Evolutionary conservation across 805 yeast species (phyloP).

Genomic region (Priceomyces castillae): DNA sequence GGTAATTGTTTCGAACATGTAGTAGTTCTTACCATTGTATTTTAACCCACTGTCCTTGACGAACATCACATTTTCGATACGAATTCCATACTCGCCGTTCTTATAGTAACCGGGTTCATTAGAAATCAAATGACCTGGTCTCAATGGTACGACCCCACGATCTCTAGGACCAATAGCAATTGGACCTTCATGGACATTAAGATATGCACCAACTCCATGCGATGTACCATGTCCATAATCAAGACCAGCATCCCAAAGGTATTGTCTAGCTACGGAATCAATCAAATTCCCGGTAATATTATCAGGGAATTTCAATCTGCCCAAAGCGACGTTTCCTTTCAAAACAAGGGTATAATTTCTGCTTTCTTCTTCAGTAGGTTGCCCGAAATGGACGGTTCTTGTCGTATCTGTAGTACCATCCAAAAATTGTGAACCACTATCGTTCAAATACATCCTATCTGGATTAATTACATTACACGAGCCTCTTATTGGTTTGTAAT

Average conservation of each 20-base stretch:
- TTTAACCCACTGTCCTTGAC: slow-evolving; percentile 39
- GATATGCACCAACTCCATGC: slow-evolving; percentile 61
- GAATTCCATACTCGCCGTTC: slow-evolving; percentile 57
- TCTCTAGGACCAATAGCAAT: slow-evolving; percentile 58
- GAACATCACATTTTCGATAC: slow-evolving; percentile 52
- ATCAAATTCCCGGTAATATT: slow-evolving; percentile 52
- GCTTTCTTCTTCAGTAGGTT: slow-evolving; percentile 45
- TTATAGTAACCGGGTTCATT: slow-evolving; percentile 66
- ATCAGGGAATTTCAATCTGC: slow-evolving; percentile 51
- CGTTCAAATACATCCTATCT: slow-evolving; percentile 50
- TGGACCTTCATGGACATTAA: slow-evolving; percentile 64
- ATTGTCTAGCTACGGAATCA: slow-evolving; percentile 58
- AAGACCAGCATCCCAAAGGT: slow-evolving; percentile 53
- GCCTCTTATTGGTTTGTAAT: slow-evolving; percentile 57
- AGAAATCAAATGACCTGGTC: slow-evolving; percentile 54
- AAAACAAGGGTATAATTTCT: slow-evolving; percentile 55
- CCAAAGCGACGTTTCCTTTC: slow-evolving; percentile 54
- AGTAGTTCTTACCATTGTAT: slow-evolving; percentile 55
- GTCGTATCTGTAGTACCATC: slow-evolving; percentile 68
- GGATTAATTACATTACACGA: slow-evolving; percentile 50
- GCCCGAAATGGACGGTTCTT: slow-evolving; percentile 54
- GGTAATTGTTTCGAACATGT: slow-evolving; percentile 80
- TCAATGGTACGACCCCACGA: slow-evolving; percentile 42
- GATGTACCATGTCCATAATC: slow-evolving; percentile 67
- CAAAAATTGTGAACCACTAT: slow-evolving; percentile 59